Percentiles rank a stretch among this genome's conserved stretches.
Conservation (phyloP, 805 yeast genomes). For the Cyberlindnera mississippiensis region DNA sequence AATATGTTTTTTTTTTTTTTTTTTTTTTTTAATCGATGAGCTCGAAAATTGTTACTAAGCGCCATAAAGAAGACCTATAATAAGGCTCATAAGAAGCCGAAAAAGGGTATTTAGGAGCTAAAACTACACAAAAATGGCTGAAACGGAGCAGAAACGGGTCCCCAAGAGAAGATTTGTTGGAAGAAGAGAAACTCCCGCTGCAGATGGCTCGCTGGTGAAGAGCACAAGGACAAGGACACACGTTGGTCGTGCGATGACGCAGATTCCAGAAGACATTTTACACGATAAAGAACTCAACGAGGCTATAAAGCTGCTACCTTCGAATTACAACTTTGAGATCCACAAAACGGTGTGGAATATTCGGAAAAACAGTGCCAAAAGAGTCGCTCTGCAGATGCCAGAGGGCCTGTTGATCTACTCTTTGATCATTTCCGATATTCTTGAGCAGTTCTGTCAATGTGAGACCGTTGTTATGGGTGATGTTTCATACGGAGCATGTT, state of each 20-base stretch:
- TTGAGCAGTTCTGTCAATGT: slow-evolving; percentile 84
- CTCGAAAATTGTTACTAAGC: no score
- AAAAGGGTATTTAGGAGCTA: no score
- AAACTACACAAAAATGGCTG: background rate
- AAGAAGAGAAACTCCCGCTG: slow-evolving; percentile 27
- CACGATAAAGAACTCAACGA: slow-evolving; percentile 78
- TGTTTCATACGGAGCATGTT: slow-evolving; percentile 97
- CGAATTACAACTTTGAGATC: slow-evolving; percentile 92
- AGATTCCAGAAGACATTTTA: slow-evolving; percentile 82
- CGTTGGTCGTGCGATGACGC: slow-evolving; percentile 67
- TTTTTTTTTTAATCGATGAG: background rate
- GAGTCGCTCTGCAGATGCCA: slow-evolving; percentile 96
- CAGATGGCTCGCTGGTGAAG: slow-evolving; percentile 21
- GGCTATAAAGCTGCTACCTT: slow-evolving; percentile 77
- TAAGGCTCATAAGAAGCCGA: no score
- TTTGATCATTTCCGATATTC: slow-evolving; percentile 81
- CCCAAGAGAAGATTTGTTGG: slow-evolving; percentile 65
- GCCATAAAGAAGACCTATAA: no score
- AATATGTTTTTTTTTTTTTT: background rate
- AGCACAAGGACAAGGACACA: slow-evolving; percentile 29
- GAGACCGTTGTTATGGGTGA: slow-evolving; percentile 97
- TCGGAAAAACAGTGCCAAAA: slow-evolving; percentile 61
- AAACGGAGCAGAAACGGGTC: slow-evolving; percentile 16
- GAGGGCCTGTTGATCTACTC: slow-evolving; percentile 91
- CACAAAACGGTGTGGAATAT: slow-evolving; percentile 96